Conservation (phyloP, 1,284 basidiomycete species). For the Somion occarium region DNA sequence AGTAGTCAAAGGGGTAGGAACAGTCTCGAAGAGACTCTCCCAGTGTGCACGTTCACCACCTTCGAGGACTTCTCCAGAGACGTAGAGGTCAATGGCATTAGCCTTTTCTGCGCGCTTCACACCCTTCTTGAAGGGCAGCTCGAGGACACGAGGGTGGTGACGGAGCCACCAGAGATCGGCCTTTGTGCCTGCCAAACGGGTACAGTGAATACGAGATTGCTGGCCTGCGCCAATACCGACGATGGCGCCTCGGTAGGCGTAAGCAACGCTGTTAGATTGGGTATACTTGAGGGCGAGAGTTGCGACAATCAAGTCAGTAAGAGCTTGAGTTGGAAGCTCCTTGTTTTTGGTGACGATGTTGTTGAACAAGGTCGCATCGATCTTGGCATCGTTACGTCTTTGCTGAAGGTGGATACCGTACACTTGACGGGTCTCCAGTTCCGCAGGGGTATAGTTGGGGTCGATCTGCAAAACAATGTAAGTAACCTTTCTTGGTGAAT, state of each 20-base stretch:
- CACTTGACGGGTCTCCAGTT: constrained; percentile 91
- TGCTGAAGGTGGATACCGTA: constrained; percentile 93
- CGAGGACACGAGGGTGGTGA: constrained; percentile 90
- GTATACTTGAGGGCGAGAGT: constrained; percentile 98
- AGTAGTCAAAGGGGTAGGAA: constrained; percentile 64
- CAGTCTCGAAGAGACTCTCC: constrained; percentile 83
- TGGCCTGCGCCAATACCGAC: constrained; percentile 97
- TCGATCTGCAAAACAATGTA: constrained; percentile 61
- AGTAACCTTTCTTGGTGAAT: not conserved
- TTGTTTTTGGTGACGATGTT: constrained; percentile 90
- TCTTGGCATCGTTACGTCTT: constrained; percentile 87
- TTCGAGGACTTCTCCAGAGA: constrained; percentile 86
- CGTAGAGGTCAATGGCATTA: constrained; percentile 97
- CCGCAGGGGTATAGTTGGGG: constrained; percentile 69
- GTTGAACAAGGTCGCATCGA: constrained; percentile 77
- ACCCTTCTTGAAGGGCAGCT: constrained; percentile 94
- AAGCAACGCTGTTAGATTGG: constrained; percentile 98
- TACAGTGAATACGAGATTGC: constrained; percentile 99
- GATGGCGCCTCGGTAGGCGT: constrained; percentile 90
- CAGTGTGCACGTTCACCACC: constrained; percentile 88
- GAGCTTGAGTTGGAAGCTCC: constrained; percentile 71
- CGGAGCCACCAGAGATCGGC: constrained; percentile 99
- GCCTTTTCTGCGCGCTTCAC: constrained; percentile 97
- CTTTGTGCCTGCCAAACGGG: constrained; percentile 93
- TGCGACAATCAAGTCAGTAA: constrained; percentile 89